phyloP scores from a whole-genome alignment of 1,284 basidiomycete genomes.

The Moesziomyces antarcticus region DNA sequence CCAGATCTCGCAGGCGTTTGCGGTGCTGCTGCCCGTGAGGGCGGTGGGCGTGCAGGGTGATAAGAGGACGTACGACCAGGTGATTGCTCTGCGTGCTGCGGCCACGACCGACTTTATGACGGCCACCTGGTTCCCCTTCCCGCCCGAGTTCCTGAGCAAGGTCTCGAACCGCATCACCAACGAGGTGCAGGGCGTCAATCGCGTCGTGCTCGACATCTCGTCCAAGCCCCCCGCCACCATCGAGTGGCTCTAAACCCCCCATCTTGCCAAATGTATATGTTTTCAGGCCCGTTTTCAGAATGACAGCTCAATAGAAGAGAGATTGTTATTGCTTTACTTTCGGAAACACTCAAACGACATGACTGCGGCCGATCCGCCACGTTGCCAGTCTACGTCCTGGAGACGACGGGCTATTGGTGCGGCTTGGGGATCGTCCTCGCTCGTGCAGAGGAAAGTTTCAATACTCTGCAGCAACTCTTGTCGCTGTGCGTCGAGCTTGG shows the following conservation, averaged over 20 bases:
- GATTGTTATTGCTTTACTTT: slow-evolving; percentile 5
- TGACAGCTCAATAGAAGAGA: neutral
- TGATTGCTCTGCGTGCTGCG: slow-evolving; percentile 69
- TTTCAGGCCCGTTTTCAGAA: neutral
- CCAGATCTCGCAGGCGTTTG: slow-evolving; percentile 95
- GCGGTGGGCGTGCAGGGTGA: slow-evolving; percentile 99
- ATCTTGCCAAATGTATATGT: neutral
- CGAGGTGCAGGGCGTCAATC: slow-evolving; percentile 85
- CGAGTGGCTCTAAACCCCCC: slow-evolving; percentile 66
- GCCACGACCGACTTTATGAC: slow-evolving; percentile 68
- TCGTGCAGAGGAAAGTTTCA: slow-evolving; percentile 21
- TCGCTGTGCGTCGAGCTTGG: slow-evolving; percentile 19
- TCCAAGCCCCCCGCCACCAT: slow-evolving; percentile 90
- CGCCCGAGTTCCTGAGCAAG: slow-evolving; percentile 86
- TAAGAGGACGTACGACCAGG: slow-evolving; percentile 95
- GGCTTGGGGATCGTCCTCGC: neutral
- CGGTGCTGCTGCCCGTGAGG: slow-evolving; percentile 93
- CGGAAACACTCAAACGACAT: slow-evolving; percentile 35
- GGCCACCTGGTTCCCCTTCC: slow-evolving; percentile 78
- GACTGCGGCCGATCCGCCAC: slow-evolving; percentile 31
- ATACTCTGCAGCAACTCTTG: slow-evolving; percentile 12
- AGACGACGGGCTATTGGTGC: slow-evolving; percentile 23
- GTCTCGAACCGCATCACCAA: slow-evolving; percentile 98
- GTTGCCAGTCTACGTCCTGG: slow-evolving; percentile 41
- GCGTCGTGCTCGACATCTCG: slow-evolving; percentile 79